phyloP scores from a whole-genome alignment of 2,329 filamentous ascomycete species.

The Penicillium psychrosexuale region DNA sequence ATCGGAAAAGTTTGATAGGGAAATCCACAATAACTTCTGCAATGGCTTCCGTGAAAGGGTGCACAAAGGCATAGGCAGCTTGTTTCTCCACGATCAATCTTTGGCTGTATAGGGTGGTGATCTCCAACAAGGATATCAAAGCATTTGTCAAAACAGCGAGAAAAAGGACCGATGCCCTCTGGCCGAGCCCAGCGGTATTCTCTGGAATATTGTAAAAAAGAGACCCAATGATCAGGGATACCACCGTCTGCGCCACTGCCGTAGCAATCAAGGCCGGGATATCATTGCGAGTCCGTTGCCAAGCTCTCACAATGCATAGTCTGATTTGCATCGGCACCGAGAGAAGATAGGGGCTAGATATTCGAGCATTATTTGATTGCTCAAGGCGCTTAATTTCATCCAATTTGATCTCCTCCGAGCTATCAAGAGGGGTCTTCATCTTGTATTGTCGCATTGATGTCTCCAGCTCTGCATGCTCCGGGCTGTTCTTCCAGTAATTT shows the following conservation, averaged over 20 bases:
- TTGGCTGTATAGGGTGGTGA: not conserved
- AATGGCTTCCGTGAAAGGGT: conserved; percentile 67
- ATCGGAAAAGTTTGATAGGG: not conserved
- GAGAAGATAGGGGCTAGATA: conserved; percentile 65
- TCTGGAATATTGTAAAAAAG: conserved; percentile 63
- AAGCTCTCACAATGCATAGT: conserved; percentile 75
- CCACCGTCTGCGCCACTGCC: not conserved
- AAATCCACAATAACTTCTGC: conserved; percentile 37
- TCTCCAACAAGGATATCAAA: conserved; percentile 1
- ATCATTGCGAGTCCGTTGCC: conserved; percentile 50
- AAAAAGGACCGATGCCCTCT: conserved; percentile 64
- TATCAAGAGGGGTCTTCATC: conserved; percentile 24
- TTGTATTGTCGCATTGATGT: conserved; percentile 33
- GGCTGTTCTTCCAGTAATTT: conserved; percentile 38
- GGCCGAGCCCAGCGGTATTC: conserved; percentile 67
- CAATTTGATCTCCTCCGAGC: conserved; percentile 22
- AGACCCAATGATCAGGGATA: conserved; percentile 25
- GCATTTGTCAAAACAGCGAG: conserved; percentile 1
- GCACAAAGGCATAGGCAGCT: conserved; percentile 80
- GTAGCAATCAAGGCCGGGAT: not conserved
- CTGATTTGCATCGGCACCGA: conserved; percentile 69
- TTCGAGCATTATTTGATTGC: conserved; percentile 31
- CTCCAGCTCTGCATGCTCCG: conserved; percentile 28
- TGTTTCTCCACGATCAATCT: conserved; percentile 91
- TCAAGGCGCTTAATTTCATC: conserved; percentile 23